Evolutionary conservation across 148 eudicot genomes (phyloP), one percentile per base, ranked within the genome.

Genomic region (Cornus florida): DNA sequence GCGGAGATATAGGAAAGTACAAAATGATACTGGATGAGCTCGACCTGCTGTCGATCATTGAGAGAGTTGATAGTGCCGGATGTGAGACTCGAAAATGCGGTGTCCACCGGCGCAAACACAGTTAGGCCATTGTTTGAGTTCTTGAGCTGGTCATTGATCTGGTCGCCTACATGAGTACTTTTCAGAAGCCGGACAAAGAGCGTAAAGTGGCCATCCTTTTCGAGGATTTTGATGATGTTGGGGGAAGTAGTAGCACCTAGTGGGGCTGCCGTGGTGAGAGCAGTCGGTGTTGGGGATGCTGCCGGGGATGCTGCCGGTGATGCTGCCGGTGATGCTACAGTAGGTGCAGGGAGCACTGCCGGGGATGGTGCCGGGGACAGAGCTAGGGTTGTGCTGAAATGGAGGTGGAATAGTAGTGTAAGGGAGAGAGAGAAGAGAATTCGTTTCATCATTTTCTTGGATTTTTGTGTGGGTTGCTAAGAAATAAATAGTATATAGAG

Each of bases 121-220:
- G 98, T 97, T 14, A 97, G 62, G 68, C 93, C 99, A 31, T 81
- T 82, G 83, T 86, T 89, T 3, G 99, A 90, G 78, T 94, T 89
- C 89, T 91, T 97, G 64, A 97, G 94, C 60, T 92, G 98, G 22
- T 81, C 79, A 83, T 86, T 86, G 90, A 97, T 92, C 67, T 92
- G 97, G 72, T 79, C 85, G 10, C 80, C 86, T 2, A 82, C 89
- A 78, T 90, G 90, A 13, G 99, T 93, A 82, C 75, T 86, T 19
- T 70, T 48, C 0, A 91, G 81, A n/a, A 94, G 97, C 24, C 92
- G 86, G 60, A 94, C 84, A 33, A 97, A 83, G 68, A 84, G 80
- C 16, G 91, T 94, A 89, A 81, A 97, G 48, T 94, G 98, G 20
- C 98, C 92, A 6, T 92, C 93, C 73, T 96, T 96, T 43, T 88